Base-by-base conservation (phyloP, 2,329 filamentous ascomycete genomes). In the Didymella glomerata region DNA sequence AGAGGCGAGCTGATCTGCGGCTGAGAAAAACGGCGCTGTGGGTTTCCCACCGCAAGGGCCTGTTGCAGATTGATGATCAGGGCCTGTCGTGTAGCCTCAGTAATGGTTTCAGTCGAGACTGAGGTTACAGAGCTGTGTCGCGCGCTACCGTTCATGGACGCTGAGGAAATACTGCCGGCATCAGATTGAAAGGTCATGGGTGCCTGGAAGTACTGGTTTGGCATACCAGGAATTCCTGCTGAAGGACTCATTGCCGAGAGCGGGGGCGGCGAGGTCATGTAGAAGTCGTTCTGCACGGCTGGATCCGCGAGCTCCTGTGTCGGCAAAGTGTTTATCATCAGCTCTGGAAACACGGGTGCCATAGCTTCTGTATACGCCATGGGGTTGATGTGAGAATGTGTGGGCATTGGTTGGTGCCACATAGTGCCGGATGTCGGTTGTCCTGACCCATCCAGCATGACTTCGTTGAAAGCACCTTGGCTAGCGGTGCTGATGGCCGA, bases 401-500 rank as follows among this genome's bases (percentile, higher is more conserved):
- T 84, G 78, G 91, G 88, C 70, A 92, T 55, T 20, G 72, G 69
- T 27, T 74, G 74, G 42, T 77, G 73, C 77, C 77, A 79, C 70
- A 78, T 74, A 36, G 72, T 66, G 49, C 69, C 64, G 18, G 76
- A 76, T 25, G 74, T 74, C 28, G 73, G 70, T 54, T 77, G 75
- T 22, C 78, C 77, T 27, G 78, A 81, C 28, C 91, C 92, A 77
- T 97, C 93, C 57, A 95, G 83, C 89, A 97, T 93, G 60, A 93
- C 88, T 75, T 98, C 95, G 78, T 92, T 96, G 76, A 93, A 91
- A 49, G 90, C 91, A 75, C 91, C 94, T 73, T 96, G 93, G 78
- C 93, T 98, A 59, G 91, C 92, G 42, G 92, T 96, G 80, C 94
- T 98, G 76, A 98, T 94, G 46, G 93, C 93, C 9, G 95, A 98